Conservation (phyloP, 2,329 filamentous ascomycete genomes). For the Albophoma yamanashiensis region DNA sequence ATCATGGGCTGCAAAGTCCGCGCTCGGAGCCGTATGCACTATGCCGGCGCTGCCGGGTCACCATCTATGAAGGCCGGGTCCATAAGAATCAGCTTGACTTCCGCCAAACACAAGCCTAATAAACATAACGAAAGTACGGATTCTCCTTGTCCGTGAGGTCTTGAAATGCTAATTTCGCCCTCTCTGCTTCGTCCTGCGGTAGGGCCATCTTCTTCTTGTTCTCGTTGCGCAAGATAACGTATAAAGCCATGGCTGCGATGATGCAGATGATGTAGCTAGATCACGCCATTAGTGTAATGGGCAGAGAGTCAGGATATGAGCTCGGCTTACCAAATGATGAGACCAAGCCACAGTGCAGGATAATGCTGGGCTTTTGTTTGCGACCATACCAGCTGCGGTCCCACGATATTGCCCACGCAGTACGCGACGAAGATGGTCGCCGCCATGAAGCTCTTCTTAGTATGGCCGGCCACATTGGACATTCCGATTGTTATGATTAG, state of each 20-base stretch:
- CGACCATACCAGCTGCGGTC: constrained; percentile 60
- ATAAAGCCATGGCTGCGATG: constrained; percentile 41
- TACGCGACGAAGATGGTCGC: constrained; percentile 66
- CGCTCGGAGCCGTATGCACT: too few species aligned
- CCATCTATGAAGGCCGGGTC: not conserved
- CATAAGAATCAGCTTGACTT: not conserved
- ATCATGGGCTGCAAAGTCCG: too few species aligned
- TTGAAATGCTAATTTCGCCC: constrained; percentile 54
- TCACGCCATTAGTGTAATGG: not conserved
- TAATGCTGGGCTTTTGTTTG: constrained; percentile 57
- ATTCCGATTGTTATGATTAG: constrained; percentile 40
- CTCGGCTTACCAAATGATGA: constrained; percentile 46
- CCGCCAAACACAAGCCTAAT: constrained; percentile 4
- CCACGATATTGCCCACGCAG: constrained; percentile 66
- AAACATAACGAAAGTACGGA: constrained; percentile 51
- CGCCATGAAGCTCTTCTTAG: constrained; percentile 70
- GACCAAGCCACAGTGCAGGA: constrained; percentile 57
- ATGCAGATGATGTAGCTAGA: constrained; percentile 59
- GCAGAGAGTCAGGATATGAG: not conserved
- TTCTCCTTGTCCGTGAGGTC: constrained; percentile 62
- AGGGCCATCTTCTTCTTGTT: constrained; percentile 41
- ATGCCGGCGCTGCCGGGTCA: not conserved
- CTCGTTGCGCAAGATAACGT: constrained; percentile 46
- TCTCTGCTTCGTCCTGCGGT: constrained; percentile 45
- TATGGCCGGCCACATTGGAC: constrained; percentile 64